Conservation (phyloP, 768 basidiomycete species). For the Kwoniella botswanensis region DNA sequence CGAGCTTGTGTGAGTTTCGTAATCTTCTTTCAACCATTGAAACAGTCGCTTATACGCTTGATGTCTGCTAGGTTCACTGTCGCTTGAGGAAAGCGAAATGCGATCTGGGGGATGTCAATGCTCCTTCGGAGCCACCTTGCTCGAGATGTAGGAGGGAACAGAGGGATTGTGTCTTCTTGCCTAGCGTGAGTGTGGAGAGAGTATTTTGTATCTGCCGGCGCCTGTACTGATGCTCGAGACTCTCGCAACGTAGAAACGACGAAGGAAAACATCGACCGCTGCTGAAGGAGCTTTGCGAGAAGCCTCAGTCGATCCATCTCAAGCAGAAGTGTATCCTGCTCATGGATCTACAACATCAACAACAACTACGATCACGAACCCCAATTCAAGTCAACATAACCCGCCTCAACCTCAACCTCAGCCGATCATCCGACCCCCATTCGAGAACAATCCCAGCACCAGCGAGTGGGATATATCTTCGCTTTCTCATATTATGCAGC, state of each 20-base stretch:
- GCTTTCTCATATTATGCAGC: conserved; percentile 3
- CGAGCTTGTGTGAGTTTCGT: conserved; percentile 42
- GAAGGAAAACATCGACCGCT: conserved; percentile 25
- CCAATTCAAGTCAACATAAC: neutral
- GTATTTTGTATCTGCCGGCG: too few species aligned
- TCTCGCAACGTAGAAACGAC: conserved; percentile 38
- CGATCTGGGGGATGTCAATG: conserved; percentile 55
- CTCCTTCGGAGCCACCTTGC: conserved; percentile 53
- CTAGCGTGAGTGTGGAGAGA: conserved; percentile 34
- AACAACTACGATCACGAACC: neutral
- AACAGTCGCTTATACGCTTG: too few species aligned
- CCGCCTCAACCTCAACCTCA: neutral
- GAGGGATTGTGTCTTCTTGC: conserved; percentile 52
- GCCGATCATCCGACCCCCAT: conserved; percentile 4
- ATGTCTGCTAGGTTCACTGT: conserved; percentile 36
- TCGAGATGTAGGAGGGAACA: conserved; percentile 50
- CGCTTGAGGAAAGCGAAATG: conserved; percentile 50
- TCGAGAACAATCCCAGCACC: neutral
- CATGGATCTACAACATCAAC: conserved; percentile 10
- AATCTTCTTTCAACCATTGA: neutral
- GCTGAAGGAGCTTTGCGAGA: neutral
- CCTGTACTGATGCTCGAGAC: neutral
- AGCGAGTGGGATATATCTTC: conserved; percentile 15
- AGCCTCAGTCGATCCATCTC: conserved; percentile 5
- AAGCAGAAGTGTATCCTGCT: conserved; percentile 23